Conservation (phyloP, 208 protist genomes). For the Zelonia costaricensis region DNA sequence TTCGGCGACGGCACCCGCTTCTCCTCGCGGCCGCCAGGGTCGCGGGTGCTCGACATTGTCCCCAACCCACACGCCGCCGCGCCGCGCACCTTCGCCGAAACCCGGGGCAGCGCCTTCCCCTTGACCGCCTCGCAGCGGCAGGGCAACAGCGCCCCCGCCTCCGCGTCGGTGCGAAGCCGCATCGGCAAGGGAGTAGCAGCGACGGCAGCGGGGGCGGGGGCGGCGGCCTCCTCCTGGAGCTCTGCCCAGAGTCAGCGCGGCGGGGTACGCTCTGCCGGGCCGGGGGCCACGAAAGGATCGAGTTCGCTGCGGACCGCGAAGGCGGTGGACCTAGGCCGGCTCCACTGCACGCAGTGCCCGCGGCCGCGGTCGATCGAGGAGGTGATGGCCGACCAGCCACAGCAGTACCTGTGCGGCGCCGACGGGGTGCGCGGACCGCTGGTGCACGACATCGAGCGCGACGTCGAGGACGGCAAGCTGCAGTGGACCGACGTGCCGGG, state of each 20-base stretch:
- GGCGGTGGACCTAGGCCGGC: constrained; percentile 37
- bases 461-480: constrained; percentile 54
- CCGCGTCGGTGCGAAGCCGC: background rate
- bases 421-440: constrained; percentile 7
- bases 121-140: constrained; percentile 29
- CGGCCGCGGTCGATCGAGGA: constrained; percentile 67
- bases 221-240: constrained; percentile 5
- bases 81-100: constrained; percentile 27
- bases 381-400: constrained; percentile 54
- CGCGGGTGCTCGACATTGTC: background rate
- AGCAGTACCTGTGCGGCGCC: constrained; percentile 13
- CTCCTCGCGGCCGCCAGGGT: constrained; percentile 1
- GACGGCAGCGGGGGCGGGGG: background rate
- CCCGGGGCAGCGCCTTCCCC: constrained; percentile 16
- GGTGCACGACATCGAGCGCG: constrained; percentile 41
- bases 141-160: background rate
- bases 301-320: constrained; percentile 54
- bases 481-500: constrained; percentile 55
- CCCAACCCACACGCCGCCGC: constrained; percentile 20
- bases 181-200: no score
- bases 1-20: constrained; percentile 84
- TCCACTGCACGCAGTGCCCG: constrained; percentile 56
- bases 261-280: no score
- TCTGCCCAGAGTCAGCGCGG: constrained; percentile 16
- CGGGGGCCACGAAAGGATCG: constrained; percentile 33